Evolutionary conservation across 768 basidiomycete species (phyloP), one percentile per base, ranked within the genome.

Genomic region (Cantharellus anzutake): DNA sequence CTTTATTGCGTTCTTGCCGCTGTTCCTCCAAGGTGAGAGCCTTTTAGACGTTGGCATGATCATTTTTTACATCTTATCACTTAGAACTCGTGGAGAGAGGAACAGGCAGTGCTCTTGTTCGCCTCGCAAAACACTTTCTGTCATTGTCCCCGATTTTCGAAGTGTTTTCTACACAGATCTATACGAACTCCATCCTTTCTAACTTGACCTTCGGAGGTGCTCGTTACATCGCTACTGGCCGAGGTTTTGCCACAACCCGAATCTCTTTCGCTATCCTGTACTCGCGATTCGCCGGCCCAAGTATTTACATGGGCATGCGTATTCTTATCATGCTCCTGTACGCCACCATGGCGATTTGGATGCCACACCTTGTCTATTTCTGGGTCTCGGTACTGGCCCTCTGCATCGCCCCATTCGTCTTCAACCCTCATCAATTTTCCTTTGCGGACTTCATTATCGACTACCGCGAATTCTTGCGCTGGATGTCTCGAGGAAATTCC

Each of bases 401-500:
- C 5, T 97, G 92, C 67, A 72, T 97, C 63, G 84, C 94, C 39
- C 96, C 96, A 4, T 99, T 99, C 84, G 70, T 97, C 67, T 99
- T 98, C 80, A 99, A 98, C 69, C 96, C 96, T n/a, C 96, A 99
- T 71, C 96, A 98, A 71, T 99, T 99, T 74, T 87, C 88, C n/a
- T 85, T 92, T 71, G 80, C 91, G 41, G 96, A 99, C 71, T 99
- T 93, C 71, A 80, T 98, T 70, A 87, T 98, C 68, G 96, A 99
- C 72, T 91, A 91, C 67, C 77, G 94, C 66, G 94, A 98, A 74
- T 98, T 92, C 74, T 73, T 99, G 64, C 80, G 96, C 63, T 99
- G 96, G 96, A 98, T 99, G 93, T 93, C 84, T 40, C 81, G 96
- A 57, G 96, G 96, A 59, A 99, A 99, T 74, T 97, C 96, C 42